phyloP scores from a whole-genome alignment of 2,329 filamentous ascomycete genomes.

The Dactylella cylindrospora region DNA sequence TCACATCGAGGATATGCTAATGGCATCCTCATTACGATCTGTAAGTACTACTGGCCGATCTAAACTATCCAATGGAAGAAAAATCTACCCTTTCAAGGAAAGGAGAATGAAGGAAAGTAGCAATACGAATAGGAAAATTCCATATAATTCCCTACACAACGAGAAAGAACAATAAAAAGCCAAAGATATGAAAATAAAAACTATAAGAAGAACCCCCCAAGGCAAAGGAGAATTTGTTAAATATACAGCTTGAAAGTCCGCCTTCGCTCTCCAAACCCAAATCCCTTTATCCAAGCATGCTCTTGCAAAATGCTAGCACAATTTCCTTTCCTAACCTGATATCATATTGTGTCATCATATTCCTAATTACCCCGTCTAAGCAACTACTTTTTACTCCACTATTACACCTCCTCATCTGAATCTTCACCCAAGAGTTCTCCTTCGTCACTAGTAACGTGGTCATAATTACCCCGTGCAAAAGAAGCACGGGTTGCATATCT shows the following conservation, averaged over 20 bases:
- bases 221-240: slow-evolving; percentile 20
- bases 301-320: background rate
- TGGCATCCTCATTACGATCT: too few relatives aligned
- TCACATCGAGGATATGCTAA: too few relatives aligned
- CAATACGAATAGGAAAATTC: slow-evolving; percentile 1
- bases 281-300: background rate
- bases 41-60: too few relatives aligned
- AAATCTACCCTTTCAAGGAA: too few relatives aligned
- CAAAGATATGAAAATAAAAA: slow-evolving; percentile 1
- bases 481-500: slow-evolving; percentile 85
- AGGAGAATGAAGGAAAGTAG: background rate
- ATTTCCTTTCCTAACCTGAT: background rate
- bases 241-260: slow-evolving; percentile 33
- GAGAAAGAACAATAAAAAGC: too few relatives aligned
- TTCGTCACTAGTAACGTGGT: slow-evolving; percentile 86
- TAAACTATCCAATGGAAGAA: too few relatives aligned
- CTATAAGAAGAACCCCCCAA: slow-evolving; percentile 1
- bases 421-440: slow-evolving; percentile 92
- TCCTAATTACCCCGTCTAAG: slow-evolving; percentile 2
- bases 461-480: slow-evolving; percentile 88
- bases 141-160: slow-evolving; percentile 12
- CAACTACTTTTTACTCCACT: slow-evolving; percentile 7
- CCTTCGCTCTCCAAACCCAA: slow-evolving; percentile 19
- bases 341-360: background rate
- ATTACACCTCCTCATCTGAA: slow-evolving; percentile 79